Percentiles rank a stretch among this genome's conserved stretches.
Conservation (phyloP, 805 yeast species). For the Starmera dryadoides region DNA sequence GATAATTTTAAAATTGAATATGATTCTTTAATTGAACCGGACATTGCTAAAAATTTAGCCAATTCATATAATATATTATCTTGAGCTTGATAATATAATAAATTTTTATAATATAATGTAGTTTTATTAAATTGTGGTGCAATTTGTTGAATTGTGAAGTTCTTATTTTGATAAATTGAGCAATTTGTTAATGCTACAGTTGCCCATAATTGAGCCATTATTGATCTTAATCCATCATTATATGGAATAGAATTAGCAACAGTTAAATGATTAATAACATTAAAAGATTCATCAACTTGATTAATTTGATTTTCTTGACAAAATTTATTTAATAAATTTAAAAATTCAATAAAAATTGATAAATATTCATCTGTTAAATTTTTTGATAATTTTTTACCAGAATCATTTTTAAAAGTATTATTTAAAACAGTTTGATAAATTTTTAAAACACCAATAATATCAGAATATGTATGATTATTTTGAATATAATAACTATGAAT, state of each 20-base stretch:
- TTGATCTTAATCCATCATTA: not conserved
- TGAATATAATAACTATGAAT: slow-evolving; percentile 28
- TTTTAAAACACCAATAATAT: slow-evolving; percentile 25
- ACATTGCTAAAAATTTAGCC: slow-evolving; percentile 40
- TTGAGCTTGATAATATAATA: slow-evolving; percentile 9
- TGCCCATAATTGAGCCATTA: slow-evolving; percentile 9
- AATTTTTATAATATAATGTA: slow-evolving; percentile 7
- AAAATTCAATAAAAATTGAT: slow-evolving; percentile 3
- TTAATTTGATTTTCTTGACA: slow-evolving; percentile 4
- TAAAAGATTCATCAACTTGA: slow-evolving; percentile 1
- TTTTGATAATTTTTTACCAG: slow-evolving; percentile 2
- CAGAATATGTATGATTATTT: slow-evolving; percentile 26
- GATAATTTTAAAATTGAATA: slow-evolving; percentile 37
- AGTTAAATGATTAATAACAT: not conserved
- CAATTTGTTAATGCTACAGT: slow-evolving; percentile 8
- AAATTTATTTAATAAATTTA: slow-evolving; percentile 8
- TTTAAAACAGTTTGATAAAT: slow-evolving; percentile 7
- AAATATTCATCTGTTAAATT: slow-evolving; percentile 7
- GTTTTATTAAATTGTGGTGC: not conserved
- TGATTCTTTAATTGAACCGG: slow-evolving; percentile 35
- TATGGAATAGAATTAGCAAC: not conserved
- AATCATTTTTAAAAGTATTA: not conserved
- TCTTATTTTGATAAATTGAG: slow-evolving; percentile 4
- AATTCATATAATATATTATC: slow-evolving; percentile 28
- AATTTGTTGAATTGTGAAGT: slow-evolving; percentile 3